Evolutionary conservation across 768 basidiomycete genomes (phyloP), one percentile per base, ranked within the genome.

Genomic region (Hericium rajendrae): DNA sequence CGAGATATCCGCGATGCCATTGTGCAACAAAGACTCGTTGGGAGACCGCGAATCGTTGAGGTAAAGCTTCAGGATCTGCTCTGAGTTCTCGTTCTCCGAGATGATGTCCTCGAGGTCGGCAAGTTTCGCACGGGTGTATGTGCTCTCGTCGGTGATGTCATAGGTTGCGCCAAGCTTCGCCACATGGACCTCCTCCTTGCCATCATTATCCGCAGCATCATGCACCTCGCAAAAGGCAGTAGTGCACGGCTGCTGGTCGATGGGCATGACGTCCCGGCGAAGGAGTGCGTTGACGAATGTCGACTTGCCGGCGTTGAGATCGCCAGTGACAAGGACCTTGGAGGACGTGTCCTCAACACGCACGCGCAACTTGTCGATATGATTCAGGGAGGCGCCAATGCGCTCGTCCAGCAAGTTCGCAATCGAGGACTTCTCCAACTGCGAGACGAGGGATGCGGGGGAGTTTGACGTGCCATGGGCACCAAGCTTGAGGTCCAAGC

Each of bases 191-290:
- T 94, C 91, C 70, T 97, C 94, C 53, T 77, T 73, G 16, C 86
- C 87, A 20, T 74, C 71, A 67, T 91, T 91, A 65, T 91, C 91
- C 28, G 83, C 76, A 2, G 90, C 91, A 65, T 94, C 91, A 62
- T 91, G 89, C 1, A 99, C 97, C 71, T 98, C 94, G 72, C 92
- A 95, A 68, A 99, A 99, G 32, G 93, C 85, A 28, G 93, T 93
- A 0, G 97, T 99, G 70, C 94, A 91, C 3, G 97, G 97, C 69
- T 98, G 97, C 68, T 99, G 94, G 71, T 99, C 97, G 59, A 94
- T 86, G 8, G 97, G 94, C 88, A 99, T 91, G 48, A 97, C 84
- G 66, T 91, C 83, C 6, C 93, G 80, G 49, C 93, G 79, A 4
- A 99, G 82, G 38, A 99, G 76, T 4, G 95, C 91, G 67, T 99